A percentile compares a stretch with the other conserved stretches of the same genome.
These are phyloP conservation scores for Globisporangium barbulae DNA, from an alignment of 352 stramenopile species.

Conservation along the genomic window DNA sequence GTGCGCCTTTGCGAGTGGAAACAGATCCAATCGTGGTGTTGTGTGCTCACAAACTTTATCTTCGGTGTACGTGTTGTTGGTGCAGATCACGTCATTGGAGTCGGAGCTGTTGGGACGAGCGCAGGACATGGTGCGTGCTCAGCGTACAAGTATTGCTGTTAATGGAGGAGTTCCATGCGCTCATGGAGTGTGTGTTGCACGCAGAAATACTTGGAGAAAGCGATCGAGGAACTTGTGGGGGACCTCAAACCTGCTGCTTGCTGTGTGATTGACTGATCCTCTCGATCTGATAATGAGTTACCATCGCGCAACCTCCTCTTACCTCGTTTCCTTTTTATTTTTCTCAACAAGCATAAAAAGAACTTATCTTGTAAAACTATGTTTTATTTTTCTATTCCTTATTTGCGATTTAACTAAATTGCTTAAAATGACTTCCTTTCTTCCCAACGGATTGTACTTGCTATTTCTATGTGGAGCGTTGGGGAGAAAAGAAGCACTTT, in stretches of 20 bases:
- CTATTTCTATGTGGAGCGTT: no score
- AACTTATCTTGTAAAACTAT: no score
- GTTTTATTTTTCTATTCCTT: no score
- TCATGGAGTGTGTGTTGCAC: neutral
- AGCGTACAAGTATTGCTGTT: neutral
- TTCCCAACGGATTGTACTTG: no score
- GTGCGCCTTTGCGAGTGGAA: conserved; percentile 8
- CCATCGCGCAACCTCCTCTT: neutral
- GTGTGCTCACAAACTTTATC: no score
- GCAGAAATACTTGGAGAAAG: conserved; percentile 10
- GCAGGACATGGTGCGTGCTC: conserved; percentile 33
- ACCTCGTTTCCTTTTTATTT: no score
- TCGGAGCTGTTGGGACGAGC: conserved; percentile 29
- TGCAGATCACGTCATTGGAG: conserved; percentile 30
- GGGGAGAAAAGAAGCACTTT: no score
- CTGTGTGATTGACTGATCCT: neutral
- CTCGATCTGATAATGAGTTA: conserved; percentile 1
- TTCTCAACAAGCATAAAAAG: neutral
- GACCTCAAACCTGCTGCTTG: neutral
- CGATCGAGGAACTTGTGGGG: conserved; percentile 10
- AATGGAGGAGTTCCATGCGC: no score
- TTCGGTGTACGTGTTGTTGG: no score
- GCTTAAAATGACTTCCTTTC: no score
- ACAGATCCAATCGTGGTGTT: no score
- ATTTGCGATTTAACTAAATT: no score